Percentiles rank a stretch among this genome's conserved stretches.
phyloP scores from a whole-genome alignment of 805 yeast genomes.

The Nematodospora valgi region DNA sequence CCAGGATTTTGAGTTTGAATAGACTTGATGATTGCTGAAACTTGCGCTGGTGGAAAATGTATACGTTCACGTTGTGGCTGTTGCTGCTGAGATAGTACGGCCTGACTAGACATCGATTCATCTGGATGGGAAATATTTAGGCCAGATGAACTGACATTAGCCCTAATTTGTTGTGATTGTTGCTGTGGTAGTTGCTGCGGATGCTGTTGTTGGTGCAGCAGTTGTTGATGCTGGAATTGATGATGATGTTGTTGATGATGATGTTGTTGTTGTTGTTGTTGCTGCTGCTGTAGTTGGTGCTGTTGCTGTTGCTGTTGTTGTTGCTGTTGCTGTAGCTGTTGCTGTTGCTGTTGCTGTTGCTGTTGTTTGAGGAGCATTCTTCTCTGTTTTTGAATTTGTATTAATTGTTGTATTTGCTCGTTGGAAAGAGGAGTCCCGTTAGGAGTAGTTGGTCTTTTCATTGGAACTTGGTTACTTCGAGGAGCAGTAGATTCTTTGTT shows the following conservation, averaged over 20 bases:
- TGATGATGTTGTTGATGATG: conserved; percentile 9
- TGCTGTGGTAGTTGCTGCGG: conserved; percentile 3
- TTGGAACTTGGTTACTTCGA: conserved; percentile 5
- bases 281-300: conserved; percentile 1
- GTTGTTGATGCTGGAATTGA: conserved; percentile 1
- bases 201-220: conserved; percentile 1
- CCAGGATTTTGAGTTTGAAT: conserved; percentile 66
- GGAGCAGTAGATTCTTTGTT: neutral
- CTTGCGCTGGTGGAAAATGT: conserved; percentile 58
- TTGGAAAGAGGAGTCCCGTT: conserved; percentile 57
- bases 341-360: conserved; percentile 18
- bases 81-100: neutral
- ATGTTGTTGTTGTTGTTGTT: conserved; percentile 3
- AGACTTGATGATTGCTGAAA: conserved; percentile 59
- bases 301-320: conserved; percentile 2
- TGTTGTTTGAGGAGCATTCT: conserved; percentile 45
- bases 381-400: conserved; percentile 51
- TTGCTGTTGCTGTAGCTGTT: conserved; percentile 12
- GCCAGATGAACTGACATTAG: conserved; percentile 1
- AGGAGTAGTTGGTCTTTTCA: conserved; percentile 43
- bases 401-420: conserved; percentile 57
- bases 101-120: neutral
- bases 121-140: conserved; percentile 1
- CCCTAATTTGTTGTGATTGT: conserved; percentile 4
- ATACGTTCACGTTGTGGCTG: conserved; percentile 25